Evolutionary conservation across 345 rosid genomes (phyloP), one percentile per base, ranked within the genome.

Genomic region (Syzygium grande): DNA sequence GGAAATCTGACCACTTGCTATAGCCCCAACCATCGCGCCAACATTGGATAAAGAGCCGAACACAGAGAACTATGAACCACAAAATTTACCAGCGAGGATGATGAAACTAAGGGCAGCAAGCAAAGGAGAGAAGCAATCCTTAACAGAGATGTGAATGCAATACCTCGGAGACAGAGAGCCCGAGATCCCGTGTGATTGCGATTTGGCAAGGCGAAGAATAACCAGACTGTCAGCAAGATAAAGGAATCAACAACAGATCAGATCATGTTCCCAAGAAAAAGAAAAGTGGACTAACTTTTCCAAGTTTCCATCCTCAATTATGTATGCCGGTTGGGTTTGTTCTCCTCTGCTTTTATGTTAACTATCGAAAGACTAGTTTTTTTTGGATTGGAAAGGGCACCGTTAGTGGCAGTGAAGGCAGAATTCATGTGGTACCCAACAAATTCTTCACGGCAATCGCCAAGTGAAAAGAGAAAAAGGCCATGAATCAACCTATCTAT

Each of bases 21-120:
- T 96, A 43, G 99, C 99, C 78, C 99, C 99, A 86, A 98, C 94
- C 99, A 98, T 98, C 89, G 99, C 99, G 53, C 99, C 99, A 88
- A 98, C 99, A 92, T 98, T 98, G 52, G 98, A 98, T 34, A 98
- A 87, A 52, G 99, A 98, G 86, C 98, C 98, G 84, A 98, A 98
- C 84, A 94, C 84, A 85, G 99, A 98, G 89, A 84, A 98, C 99
- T 96, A 73, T 6, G 89, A 90, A 84, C 86, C 90, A 41, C 68
- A 59, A 87, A 88, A 55, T 51, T 52, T 38, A 49, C 54, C 52
- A 30, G 41, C 49, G 51, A 80, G 86, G 88, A 86, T 94, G 87
- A 91, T 84, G n/a, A 54, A 17, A 84, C 83, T 63, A 87, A 79
- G 79, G 56, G 23, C 52, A 12, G 41, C 25, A 23, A 53, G 52